These are phyloP conservation scores for Chaetomiaceae sp. DNA, from an alignment of 2,329 filamentous ascomycete genomes.

Conservation along the genomic window DNA sequence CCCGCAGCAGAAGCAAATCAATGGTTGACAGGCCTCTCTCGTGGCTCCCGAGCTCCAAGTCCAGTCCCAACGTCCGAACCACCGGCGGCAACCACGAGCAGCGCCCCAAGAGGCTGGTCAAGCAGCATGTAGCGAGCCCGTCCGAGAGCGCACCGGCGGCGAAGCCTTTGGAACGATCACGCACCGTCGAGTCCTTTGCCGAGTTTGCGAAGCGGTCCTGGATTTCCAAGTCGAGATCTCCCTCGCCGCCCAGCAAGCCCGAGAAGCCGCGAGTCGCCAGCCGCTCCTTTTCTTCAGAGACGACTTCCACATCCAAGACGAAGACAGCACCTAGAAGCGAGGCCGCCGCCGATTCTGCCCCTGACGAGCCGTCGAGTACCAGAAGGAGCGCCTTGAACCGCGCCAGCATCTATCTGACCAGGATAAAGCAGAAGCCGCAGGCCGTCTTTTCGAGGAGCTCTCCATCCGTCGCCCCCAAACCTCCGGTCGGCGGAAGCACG, in stretches of 20 bases:
- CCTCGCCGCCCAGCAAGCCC: constrained; percentile 39
- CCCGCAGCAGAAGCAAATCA: constrained; percentile 44
- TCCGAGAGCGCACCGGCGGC: constrained; percentile 24
- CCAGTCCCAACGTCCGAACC: constrained; percentile 35
- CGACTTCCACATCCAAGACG: constrained; percentile 12
- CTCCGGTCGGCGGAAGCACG: constrained; percentile 20
- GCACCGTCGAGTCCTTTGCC: constrained; percentile 43
- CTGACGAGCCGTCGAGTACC: constrained; percentile 27
- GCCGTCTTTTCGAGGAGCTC: constrained; percentile 39
- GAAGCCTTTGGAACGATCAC: constrained; percentile 34
- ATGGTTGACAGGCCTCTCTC: constrained; percentile 47
- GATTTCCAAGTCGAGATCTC: constrained; percentile 46
- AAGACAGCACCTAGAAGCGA: constrained; percentile 21
- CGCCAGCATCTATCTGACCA: constrained; percentile 47
- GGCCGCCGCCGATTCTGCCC: constrained; percentile 29
- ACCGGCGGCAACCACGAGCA: constrained; percentile 28
- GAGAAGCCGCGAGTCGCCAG: constrained; percentile 27
- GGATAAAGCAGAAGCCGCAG: constrained; percentile 46
- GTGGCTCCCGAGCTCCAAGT: constrained; percentile 48
- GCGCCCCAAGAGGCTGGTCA: constrained; percentile 19
- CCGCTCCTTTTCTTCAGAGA: constrained; percentile 12
- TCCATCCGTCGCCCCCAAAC: constrained; percentile 22
- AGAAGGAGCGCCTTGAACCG: constrained; percentile 39
- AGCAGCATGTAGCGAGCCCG: constrained; percentile 21
- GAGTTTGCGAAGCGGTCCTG: constrained; percentile 50